phyloP scores from a whole-genome alignment of 108 stramenopile species.

The Fragilaria radians region DNA sequence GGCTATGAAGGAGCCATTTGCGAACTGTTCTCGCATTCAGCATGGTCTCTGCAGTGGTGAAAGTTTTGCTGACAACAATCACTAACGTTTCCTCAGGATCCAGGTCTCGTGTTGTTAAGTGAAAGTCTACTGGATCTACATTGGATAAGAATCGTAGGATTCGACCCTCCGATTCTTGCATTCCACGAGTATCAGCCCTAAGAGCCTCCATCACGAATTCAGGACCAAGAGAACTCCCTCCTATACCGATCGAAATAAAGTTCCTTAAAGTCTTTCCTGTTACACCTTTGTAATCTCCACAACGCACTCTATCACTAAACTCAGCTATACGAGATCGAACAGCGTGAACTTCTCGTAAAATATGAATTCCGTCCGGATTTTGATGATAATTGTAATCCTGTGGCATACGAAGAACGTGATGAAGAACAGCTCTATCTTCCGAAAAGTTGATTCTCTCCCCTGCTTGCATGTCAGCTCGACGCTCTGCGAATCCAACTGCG shows the following conservation, averaged over 20 bases:
- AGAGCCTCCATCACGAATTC: slow-evolving; percentile 94
- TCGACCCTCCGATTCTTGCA: slow-evolving; percentile 47
- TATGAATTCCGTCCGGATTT: slow-evolving; percentile 49
- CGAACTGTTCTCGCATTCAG: slow-evolving; percentile 87
- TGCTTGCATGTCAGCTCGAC: slow-evolving; percentile 61
- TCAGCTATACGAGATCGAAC: slow-evolving; percentile 58
- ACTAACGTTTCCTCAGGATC: slow-evolving; percentile 80
- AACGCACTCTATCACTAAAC: slow-evolving; percentile 73
- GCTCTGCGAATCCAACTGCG: slow-evolving; percentile 64
- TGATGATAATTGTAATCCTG: slow-evolving; percentile 35
- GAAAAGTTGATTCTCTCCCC: slow-evolving; percentile 74
- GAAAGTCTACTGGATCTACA: slow-evolving; percentile 96
- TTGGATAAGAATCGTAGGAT: slow-evolving; percentile 89
- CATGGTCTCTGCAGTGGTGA: slow-evolving; percentile 92
- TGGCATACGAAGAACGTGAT: slow-evolving; percentile 71
- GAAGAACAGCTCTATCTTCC: slow-evolving; percentile 63
- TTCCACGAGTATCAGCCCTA: slow-evolving; percentile 50
- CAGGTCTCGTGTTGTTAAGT: slow-evolving; percentile 56
- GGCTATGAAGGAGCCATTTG: slow-evolving; percentile 67
- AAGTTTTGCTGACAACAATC: slow-evolving; percentile 90
- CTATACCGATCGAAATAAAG: slow-evolving; percentile 88
- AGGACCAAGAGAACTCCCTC: slow-evolving; percentile 85
- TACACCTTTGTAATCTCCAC: slow-evolving; percentile 56
- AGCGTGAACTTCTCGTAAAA: slow-evolving; percentile 65
- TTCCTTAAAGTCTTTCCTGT: slow-evolving; percentile 86